Evolutionary conservation across 2,329 filamentous ascomycete species (phyloP), one percentile per base, ranked within the genome.

Genomic region (Talaromyces islandicus): DNA sequence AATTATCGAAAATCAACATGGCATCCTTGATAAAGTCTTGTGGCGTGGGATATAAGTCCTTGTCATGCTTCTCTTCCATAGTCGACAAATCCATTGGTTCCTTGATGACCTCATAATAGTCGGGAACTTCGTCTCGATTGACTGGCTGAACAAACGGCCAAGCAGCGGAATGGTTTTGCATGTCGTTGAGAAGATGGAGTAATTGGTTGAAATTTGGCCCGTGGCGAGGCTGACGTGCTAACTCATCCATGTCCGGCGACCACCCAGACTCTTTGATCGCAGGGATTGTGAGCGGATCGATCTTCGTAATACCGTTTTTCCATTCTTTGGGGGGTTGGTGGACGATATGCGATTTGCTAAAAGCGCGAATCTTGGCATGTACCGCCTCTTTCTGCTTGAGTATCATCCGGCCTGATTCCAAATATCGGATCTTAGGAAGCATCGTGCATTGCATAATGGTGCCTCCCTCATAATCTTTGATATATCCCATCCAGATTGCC

Each of bases 361-460:
- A 93, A 11, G 92, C 90, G 56, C 92, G 87, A 65, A 97, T 97
- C 78, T 99, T 99, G 64, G 92, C 92, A 68, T 92, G 88, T 3
- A 97, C 92, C 58, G 88, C 89, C 73, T 97, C 94, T 74, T 97
- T 97, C 73, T 99, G 94, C 79, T 99, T 97, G 54, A 96, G 84
- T 1, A 99, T 83, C 91, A 99, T 96, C 64, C 92, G 88, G 3
- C 91, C 90, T 70, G 88, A 86, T 74, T 99, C 93, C 6, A 99
- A 87, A 75, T 99, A 99, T 55, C 94, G 89, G 58, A 97, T 91
- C 64, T 89, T 90, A 7, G 93, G 93, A 21, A 99, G 83, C 94
- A 99, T 97, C 57, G 89, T 91, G 71, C 94, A 99, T 78, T 99
- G 94, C 94, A 99, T 99, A 63, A 99, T 96, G 0, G 94, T 99